Conservation (phyloP, 1,139 yeast genomes). For the Debaryomycetaceae sp. region DNA sequence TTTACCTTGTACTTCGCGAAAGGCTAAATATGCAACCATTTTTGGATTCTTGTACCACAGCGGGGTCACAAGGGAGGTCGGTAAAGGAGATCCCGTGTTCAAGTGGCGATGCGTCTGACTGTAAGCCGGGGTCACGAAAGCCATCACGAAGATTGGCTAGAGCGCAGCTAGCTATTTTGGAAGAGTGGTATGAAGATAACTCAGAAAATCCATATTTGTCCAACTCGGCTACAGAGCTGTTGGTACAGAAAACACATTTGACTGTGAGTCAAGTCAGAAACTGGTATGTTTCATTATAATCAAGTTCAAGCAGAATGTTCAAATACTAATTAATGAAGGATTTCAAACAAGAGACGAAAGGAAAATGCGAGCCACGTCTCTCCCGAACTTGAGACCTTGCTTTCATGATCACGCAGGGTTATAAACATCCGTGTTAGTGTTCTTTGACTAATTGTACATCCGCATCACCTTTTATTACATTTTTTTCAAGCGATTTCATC, state of each 20-base stretch:
- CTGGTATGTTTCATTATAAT: conserved; percentile 6
- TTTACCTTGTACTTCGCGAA: conserved; percentile 1
- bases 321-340: conserved; percentile 5
- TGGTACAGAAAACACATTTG: conserved; percentile 2
- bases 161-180: conserved; percentile 1
- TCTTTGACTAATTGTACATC: background rate
- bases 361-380: conserved; percentile 4
- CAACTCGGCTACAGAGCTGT: background rate
- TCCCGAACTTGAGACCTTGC: conserved; percentile 3
- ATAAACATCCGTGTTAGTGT: background rate
- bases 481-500: too few species aligned
- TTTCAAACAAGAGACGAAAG: conserved; percentile 6
- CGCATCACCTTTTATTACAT: too few species aligned
- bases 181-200: conserved; percentile 3
- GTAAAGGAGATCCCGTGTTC: too few species aligned
- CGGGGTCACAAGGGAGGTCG: too few species aligned
- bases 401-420: conserved; percentile 2
- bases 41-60: too few species aligned
- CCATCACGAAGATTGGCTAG: background rate
- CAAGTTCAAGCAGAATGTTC: background rate
- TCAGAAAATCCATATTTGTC: conserved; percentile 2
- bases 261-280: conserved; percentile 4
- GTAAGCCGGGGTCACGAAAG: too few species aligned
- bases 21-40: conserved; percentile 1
- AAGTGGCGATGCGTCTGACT: too few species aligned